Base-by-base conservation (phyloP, 495 filamentous ascomycete species). In the Aspergillus sparsus region DNA sequence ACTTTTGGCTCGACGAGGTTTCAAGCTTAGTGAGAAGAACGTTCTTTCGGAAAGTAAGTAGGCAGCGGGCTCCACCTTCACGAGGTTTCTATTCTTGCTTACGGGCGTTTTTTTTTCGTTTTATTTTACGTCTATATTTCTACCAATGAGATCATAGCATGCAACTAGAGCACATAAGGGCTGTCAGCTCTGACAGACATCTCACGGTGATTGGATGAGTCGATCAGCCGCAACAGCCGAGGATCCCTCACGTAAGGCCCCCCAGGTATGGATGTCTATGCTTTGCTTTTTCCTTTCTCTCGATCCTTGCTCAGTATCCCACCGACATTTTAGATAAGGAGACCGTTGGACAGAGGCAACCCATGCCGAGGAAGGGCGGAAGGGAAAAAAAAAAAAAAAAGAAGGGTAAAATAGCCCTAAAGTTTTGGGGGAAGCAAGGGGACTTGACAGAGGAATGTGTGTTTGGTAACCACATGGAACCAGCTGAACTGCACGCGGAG, bases 171-270 rank as follows among this genome's bases (percentile, higher is more conserved):
- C 44, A 16, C 44, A 46, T 46, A 12, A 18, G 15, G 9, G n/a
- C 44, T 47, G 44, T 34, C 49, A 51, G 27, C 49, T 51, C 27
- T 51, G 7, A 51, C 21, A 4, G 32, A 12, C 11, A 3, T 32
- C 34, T 31, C 32, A 51, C 12, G 10, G 1, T 34, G 49, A 51
- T 34, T 51, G 49, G 27, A 51, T 10, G 49, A 12, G 8, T 32
- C 32, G 18, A 51, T 51, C 49, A 51, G 49, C 49, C 49, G 49
- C 49, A 51, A 51, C 27, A 51, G 49, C 49, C 49, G 49, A 51
- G 32, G 7, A 51, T 34, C 49, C 49, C 49, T 51, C 49, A 51
- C 49, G 49, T 51, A 34, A 51, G 49, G 49, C 11, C 27, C 8
- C n/a, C 49, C 49, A 3, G 3, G 21, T 27, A 27, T 27, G 21